Conservation (phyloP, 2,329 filamentous ascomycete species). For the Penicillium sp. region DNA sequence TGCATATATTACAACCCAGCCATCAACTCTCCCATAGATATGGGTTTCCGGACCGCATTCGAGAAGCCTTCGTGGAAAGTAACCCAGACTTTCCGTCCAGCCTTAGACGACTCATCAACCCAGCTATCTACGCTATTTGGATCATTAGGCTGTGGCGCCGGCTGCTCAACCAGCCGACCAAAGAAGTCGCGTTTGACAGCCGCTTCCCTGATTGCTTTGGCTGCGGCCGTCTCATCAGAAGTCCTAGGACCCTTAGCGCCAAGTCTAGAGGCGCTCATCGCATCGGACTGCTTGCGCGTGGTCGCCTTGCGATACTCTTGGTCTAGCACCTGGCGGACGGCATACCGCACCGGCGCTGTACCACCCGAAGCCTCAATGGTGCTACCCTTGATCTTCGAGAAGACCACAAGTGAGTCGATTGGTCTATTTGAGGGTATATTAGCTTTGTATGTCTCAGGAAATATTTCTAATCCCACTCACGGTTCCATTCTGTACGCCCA, state of each 20-base stretch:
- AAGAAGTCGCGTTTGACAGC: slow-evolving; percentile 79
- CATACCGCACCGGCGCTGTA: slow-evolving; percentile 78
- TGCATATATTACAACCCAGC: slow-evolving; percentile 35
- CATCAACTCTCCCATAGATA: slow-evolving; percentile 78
- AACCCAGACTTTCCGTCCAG: slow-evolving; percentile 72
- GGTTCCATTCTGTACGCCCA: slow-evolving; percentile 97
- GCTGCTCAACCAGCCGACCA: slow-evolving; percentile 64
- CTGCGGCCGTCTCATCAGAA: slow-evolving; percentile 32
- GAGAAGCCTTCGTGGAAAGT: slow-evolving; percentile 88
- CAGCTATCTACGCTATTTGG: slow-evolving; percentile 33
- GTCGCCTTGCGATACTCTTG: slow-evolving; percentile 80
- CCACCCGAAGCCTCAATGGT: slow-evolving; percentile 53
- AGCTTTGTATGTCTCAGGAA: not conserved
- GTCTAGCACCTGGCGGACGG: slow-evolving; percentile 88
- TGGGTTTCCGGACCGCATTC: slow-evolving; percentile 86
- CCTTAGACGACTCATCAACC: slow-evolving; percentile 35
- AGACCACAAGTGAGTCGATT: slow-evolving; percentile 76
- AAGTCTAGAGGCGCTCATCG: slow-evolving; percentile 43
- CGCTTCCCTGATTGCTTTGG: slow-evolving; percentile 30
- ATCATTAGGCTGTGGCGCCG: slow-evolving; percentile 40
- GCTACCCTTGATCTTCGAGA: slow-evolving; percentile 45
- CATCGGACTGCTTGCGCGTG: slow-evolving; percentile 63
- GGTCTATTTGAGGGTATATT: slow-evolving; percentile 42
- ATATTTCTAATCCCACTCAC: slow-evolving; percentile 54
- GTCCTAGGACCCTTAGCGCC: slow-evolving; percentile 13